Percentiles rank a stretch among this genome's conserved stretches.
Conservation (phyloP, 2,329 filamentous ascomycete genomes). For the Seiridium unicorne region DNA sequence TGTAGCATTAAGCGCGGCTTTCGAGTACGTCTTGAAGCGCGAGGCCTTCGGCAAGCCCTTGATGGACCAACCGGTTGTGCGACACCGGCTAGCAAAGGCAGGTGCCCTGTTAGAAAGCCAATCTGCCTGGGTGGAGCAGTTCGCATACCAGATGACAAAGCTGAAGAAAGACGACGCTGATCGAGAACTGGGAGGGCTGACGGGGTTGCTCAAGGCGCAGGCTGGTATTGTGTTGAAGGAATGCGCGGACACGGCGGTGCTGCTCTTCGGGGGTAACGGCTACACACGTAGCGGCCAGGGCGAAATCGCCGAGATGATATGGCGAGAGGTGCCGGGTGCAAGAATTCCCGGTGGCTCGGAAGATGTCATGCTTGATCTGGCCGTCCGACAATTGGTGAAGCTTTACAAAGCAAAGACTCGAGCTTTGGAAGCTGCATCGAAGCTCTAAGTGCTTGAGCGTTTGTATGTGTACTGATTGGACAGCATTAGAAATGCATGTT, state of each 20-base stretch:
- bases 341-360: slow-evolving; percentile 68
- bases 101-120: slow-evolving; percentile 67
- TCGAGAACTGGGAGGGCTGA: slow-evolving; percentile 66
- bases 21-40: slow-evolving; percentile 36
- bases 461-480: too few relatives aligned
- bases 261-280: slow-evolving; percentile 74
- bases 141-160: slow-evolving; percentile 65
- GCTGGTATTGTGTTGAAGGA: slow-evolving; percentile 70
- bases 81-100: slow-evolving; percentile 69
- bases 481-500: neutral
- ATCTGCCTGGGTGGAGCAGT: slow-evolving; percentile 71
- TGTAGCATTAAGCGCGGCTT: slow-evolving; percentile 33
- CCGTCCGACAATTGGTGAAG: slow-evolving; percentile 69
- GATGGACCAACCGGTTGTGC: slow-evolving; percentile 72
- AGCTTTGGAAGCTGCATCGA: slow-evolving; percentile 31
- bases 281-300: slow-evolving; percentile 70
- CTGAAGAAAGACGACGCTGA: slow-evolving; percentile 60
- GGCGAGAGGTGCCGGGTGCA: slow-evolving; percentile 56
- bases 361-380: slow-evolving; percentile 70
- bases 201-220: slow-evolving; percentile 71
- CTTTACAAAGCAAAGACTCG: slow-evolving; percentile 60
- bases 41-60: slow-evolving; percentile 47
- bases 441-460: slow-evolving; percentile 10
- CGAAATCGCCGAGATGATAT: slow-evolving; percentile 66
- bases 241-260: slow-evolving; percentile 65